Percentiles rank a stretch among this genome's conserved stretches.
Evolutionary conservation across 805 yeast species (phyloP).

Genomic region (Saccharomycopsis microspora): DNA sequence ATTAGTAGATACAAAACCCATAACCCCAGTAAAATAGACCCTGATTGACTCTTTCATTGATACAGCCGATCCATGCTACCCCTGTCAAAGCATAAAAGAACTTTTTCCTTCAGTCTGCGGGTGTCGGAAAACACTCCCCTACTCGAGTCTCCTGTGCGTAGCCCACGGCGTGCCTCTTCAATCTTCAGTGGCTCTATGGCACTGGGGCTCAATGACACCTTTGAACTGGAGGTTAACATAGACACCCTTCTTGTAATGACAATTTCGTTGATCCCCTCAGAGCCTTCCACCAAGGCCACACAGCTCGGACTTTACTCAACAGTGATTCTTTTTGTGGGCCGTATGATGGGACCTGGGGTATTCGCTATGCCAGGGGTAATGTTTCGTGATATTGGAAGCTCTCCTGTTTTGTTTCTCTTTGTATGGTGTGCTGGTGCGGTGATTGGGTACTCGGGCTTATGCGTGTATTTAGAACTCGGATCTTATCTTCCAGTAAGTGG

Average conservation of each 20-base stretch:
- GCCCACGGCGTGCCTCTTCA: background rate
- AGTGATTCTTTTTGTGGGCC: constrained; percentile 47
- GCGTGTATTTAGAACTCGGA: constrained; percentile 58
- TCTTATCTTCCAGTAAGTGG: constrained; percentile 63
- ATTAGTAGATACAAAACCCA: too few species aligned
- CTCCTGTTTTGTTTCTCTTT: constrained; percentile 42
- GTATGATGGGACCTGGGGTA: constrained; percentile 70
- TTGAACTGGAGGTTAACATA: constrained; percentile 10
- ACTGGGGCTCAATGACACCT: constrained; percentile 2
- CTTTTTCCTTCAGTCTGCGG: too few species aligned
- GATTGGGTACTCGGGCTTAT: constrained; percentile 56
- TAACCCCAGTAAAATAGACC: too few species aligned
- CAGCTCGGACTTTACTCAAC: constrained; percentile 62
- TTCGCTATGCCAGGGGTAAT: constrained; percentile 62
- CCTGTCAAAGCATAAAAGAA: too few species aligned
- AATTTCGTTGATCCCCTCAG: constrained; percentile 21
- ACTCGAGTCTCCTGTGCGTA: too few species aligned
- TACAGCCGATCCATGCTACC: too few species aligned
- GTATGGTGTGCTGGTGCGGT: constrained; percentile 54
- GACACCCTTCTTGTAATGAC: constrained; percentile 2
- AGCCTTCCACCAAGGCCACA: constrained; percentile 51
- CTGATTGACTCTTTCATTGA: too few species aligned
- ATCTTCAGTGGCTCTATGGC: constrained; percentile 9
- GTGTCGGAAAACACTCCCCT: too few species aligned
- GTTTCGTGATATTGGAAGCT: constrained; percentile 56